Evolutionary conservation across 768 basidiomycete species (phyloP).

Genomic region (Panus rudis): DNA sequence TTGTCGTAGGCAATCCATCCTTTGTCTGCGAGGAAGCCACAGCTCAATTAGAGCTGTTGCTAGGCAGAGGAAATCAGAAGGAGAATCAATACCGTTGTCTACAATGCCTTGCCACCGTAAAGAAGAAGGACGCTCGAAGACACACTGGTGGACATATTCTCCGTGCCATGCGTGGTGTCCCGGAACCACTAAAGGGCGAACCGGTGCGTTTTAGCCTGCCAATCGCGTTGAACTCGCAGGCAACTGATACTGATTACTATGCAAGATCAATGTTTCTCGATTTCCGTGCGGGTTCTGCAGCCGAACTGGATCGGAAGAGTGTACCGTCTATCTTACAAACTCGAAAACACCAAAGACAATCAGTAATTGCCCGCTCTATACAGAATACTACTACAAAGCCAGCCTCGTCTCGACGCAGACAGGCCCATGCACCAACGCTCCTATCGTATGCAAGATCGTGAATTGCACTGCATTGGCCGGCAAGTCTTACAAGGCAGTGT

Average conservation of each 20-base stretch:
- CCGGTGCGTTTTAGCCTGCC: not conserved
- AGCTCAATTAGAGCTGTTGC: too few relatives aligned
- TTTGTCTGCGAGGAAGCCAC: too few relatives aligned
- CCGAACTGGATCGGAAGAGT: not conserved
- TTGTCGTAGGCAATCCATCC: too few relatives aligned
- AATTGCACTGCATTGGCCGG: not conserved
- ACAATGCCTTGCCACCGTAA: slow-evolving; percentile 3
- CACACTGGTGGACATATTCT: slow-evolving; percentile 11
- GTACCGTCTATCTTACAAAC: slow-evolving; percentile 10
- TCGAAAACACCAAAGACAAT: slow-evolving; percentile 13
- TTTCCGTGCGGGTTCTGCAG: slow-evolving; percentile 25
- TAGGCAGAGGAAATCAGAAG: too few relatives aligned
- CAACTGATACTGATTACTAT: not conserved
- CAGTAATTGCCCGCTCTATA: slow-evolving; percentile 10
- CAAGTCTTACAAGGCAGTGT: slow-evolving; percentile 12
- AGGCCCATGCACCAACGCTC: slow-evolving; percentile 24
- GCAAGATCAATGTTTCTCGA: slow-evolving; percentile 12
- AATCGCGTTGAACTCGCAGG: not conserved
- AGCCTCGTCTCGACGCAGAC: slow-evolving; percentile 11
- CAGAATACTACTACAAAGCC: slow-evolving; percentile 11
- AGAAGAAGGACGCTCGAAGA: not conserved
- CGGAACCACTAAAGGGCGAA: slow-evolving; percentile 6
- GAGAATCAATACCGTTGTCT: too few relatives aligned
- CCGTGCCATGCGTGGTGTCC: slow-evolving; percentile 2
- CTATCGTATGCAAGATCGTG: slow-evolving; percentile 19